phyloP scores from a whole-genome alignment of 2,329 filamentous ascomycete genomes.

The Epichloe aotearoae region DNA sequence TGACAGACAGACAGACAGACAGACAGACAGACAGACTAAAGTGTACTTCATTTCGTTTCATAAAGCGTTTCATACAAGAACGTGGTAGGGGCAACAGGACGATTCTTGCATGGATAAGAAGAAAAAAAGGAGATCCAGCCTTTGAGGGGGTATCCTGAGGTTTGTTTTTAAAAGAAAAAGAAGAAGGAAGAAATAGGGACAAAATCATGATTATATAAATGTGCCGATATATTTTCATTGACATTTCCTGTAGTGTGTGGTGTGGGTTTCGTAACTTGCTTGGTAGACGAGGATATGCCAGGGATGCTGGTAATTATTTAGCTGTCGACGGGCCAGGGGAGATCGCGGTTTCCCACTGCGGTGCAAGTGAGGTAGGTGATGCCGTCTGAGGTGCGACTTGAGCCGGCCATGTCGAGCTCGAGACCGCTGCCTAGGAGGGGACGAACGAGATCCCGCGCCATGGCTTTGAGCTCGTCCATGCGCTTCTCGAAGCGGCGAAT shows the following conservation, averaged over 20 bases:
- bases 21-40: no score
- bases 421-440: constrained; percentile 78
- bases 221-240: no score
- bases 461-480: constrained; percentile 75
- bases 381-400: constrained; percentile 26
- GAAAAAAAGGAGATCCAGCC: constrained; percentile 5
- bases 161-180: background rate
- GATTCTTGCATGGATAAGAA: background rate
- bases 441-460: constrained; percentile 70
- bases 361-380: constrained; percentile 40
- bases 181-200: background rate
- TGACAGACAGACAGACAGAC: no score
- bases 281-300: background rate
- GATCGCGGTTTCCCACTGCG: constrained; percentile 32
- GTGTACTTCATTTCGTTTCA: no score
- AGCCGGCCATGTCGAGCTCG: constrained; percentile 54
- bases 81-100: no score
- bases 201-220: background rate
- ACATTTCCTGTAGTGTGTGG: no score
- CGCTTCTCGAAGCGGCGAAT: constrained; percentile 73
- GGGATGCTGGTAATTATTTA: constrained; percentile 2
- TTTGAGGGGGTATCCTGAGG: constrained; percentile 8
- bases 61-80: no score
- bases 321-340: constrained; percentile 34
- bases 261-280: background rate